Evolutionary conservation across 495 filamentous ascomycete species (phyloP), one percentile per base, ranked within the genome.

Genomic region (Penicillium lividum): DNA sequence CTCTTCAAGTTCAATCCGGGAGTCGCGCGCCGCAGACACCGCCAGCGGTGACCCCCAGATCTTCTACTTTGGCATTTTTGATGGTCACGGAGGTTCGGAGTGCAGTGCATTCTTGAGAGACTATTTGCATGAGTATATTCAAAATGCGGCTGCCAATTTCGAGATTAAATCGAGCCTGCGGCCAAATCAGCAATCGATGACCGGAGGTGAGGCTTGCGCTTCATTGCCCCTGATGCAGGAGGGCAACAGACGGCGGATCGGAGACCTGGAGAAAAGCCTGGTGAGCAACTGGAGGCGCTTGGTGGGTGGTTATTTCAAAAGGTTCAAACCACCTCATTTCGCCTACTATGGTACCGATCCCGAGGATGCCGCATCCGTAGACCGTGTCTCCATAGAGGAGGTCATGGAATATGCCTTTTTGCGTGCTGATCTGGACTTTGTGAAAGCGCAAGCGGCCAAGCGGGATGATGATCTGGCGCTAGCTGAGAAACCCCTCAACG

Each of bases 11-110:
- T 56, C 73, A 4, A 65, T 74, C 18, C 69, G 72, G 9, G 76
- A 77, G 57, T 75, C 74, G 73, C 69, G 71, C 6, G 84, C 79
- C 10, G 90, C 90, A 16, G 86, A 90, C 54, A 87, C 85, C 48
- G 83, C 89, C 4, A 89, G 84, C 61, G 92, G 92, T 7, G 92
- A 97, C 69, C 92, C 92, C 7, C 92, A 97, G 67, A 89, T 97
- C 7, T 98, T 98, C 73, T 98, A 98, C 71, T 98, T 96, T 74
- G 91, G 84, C 3, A 86, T 98, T 0, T 98, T 98, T 66, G 94
- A 98, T 76, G 94, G 94, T 22, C 94, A 98, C 77, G 94, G 94
- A 22, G 94, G 94, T 16, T 82, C 77, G 33, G 90, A 97, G 65
- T 98, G 94, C 68, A 93, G 89, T 68, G 84, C 84, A 16, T 98